Evolutionary conservation across 2,329 filamentous ascomycete species (phyloP), one percentile per base, ranked within the genome.

Genomic region (Claviceps humidiphila): DNA sequence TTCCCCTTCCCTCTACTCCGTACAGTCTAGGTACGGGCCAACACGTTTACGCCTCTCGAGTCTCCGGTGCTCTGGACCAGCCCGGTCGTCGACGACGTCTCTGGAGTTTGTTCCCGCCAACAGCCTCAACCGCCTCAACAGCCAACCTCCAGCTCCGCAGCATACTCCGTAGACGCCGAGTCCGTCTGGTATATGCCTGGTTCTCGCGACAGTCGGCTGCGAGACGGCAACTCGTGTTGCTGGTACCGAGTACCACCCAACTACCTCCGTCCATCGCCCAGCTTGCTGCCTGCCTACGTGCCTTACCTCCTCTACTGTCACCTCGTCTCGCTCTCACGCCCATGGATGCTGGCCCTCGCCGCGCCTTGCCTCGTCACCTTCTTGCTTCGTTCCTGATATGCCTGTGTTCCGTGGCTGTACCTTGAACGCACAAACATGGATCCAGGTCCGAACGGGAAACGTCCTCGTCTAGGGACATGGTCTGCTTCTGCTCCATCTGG

Each of bases 391-490:
- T 62, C 60, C 61, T 65, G 60, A 67, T 67, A 65, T 61, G 60
- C 65, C 60, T 60, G 61, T 59, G 56, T 61, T 54, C 59, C 61
- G 61, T 59, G 57, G 55, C 57, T 62, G 60, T 62, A 66, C 63
- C 64, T 64, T 62, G 63, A 66, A 60, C 63, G 61, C 57, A 58
- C 73, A 71, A 77, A 68, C 73, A 82, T 82, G 79, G 78, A 82
- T 70, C 70, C 70, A 71, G 75, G 71, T 67, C 74, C 67, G 63
- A 77, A 81, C 62, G 69, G 66, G 63, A 82, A 82, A 72, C 77
- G 78, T 64, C 75, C 74, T 65, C 77, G 78, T 69, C 70, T 81
- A 59, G 58, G 66, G 49, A 65, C 71, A 64, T 74, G 74, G 73
- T 69, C 74, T 64, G 71, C 66, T 56, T 71, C 72, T 64, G 68